Base-by-base conservation (phyloP, 257 asterid species). In the Primulina huaijiensis region DNA sequence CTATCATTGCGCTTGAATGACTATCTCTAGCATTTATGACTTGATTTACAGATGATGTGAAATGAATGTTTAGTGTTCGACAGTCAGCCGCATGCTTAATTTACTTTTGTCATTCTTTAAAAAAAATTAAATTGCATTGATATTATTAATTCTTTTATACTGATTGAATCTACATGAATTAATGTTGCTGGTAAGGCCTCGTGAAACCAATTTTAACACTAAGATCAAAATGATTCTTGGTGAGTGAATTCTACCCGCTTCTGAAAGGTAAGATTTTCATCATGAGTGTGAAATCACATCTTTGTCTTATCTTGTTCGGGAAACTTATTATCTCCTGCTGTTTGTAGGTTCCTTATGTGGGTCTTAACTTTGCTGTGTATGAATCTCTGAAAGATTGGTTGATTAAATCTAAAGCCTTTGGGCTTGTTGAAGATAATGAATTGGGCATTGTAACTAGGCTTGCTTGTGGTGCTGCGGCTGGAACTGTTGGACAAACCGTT, bases 401-500 rank as follows among this genome's bases (percentile, higher is more conserved):
- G 81, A 63, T 90, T 20, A 89, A 87, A 81, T 68, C 88, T 52
- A 90, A 77, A 78, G 71, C 96, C 29, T 74, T 83, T 38, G 86
- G 89, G 58, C 89, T 93, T 30, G 89, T 75, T 63, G 90, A 93
- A 75, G 97, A 90, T 73, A 75, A 80, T 25, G 99, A 93, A 65
- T 76, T 93, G 82, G 89, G 99, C 55, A 86, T 93, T 34, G 85
- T 82, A 66, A 93, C 96, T 38, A 83, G 96, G 80, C 96, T 93
- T 74, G 89, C 86, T 10, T 93, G 99, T 71, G 99, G 99, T 69
- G 96, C 97, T 55, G 97, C 78, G 17, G 99, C 97, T 58, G 99
- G 99, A 65, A 90, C 99, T 61, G 86, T 90, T 67, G 99, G 99
- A 55, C 99, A 93, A 82, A 93, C 97, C 66, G 89, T 93, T 78